A percentile compares a stretch with the other conserved stretches of the same genome.
These are phyloP conservation scores for Aspergillus pseudoviridinutans DNA, from an alignment of 2,329 filamentous ascomycete species.

Conservation along the genomic window DNA sequence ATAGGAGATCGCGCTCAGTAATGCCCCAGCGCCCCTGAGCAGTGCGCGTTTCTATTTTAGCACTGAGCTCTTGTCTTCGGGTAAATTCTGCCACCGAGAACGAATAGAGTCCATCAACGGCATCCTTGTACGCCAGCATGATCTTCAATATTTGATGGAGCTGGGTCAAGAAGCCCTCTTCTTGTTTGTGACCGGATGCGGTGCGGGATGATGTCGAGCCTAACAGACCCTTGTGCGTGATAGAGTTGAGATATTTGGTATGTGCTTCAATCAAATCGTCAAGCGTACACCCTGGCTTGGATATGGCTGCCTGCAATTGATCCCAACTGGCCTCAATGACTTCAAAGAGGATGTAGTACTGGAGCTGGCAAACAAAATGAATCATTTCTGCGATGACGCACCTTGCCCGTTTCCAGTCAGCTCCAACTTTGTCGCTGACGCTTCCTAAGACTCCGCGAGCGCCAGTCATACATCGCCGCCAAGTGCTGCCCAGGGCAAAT, in stretches of 20 bases:
- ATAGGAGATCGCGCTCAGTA: conserved; percentile 50
- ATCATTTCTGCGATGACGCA: conserved; percentile 96
- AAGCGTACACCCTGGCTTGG: conserved; percentile 80
- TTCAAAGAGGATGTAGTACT: conserved; percentile 98
- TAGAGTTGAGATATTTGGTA: conserved; percentile 82
- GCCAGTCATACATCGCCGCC: conserved; percentile 94
- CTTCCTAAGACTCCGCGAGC: conserved; percentile 83
- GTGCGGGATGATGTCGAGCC: conserved; percentile 55
- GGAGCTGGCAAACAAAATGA: conserved; percentile 92
- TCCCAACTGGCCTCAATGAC: conserved; percentile 97
- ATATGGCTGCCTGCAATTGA: conserved; percentile 76
- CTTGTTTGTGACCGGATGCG: conserved; percentile 44
- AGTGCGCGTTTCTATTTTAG: conserved; percentile 64
- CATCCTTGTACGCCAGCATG: conserved; percentile 92
- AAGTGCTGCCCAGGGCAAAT: conserved; percentile 84
- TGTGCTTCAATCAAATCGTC: conserved; percentile 94
- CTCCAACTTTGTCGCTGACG: conserved; percentile 65
- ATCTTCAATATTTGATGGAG: conserved; percentile 87
- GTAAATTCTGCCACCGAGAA: conserved; percentile 95
- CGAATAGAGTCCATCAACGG: conserved; percentile 88
- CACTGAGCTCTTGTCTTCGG: conserved; percentile 76
- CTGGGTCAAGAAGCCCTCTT: conserved; percentile 82
- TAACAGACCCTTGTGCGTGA: conserved; percentile 92
- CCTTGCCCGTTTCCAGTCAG: conserved; percentile 86
- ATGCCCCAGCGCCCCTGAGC: conserved; percentile 63